These are phyloP conservation scores for Blumeriella jaapii DNA, from an alignment of 2,329 filamentous ascomycete genomes.

Conservation along the genomic window DNA sequence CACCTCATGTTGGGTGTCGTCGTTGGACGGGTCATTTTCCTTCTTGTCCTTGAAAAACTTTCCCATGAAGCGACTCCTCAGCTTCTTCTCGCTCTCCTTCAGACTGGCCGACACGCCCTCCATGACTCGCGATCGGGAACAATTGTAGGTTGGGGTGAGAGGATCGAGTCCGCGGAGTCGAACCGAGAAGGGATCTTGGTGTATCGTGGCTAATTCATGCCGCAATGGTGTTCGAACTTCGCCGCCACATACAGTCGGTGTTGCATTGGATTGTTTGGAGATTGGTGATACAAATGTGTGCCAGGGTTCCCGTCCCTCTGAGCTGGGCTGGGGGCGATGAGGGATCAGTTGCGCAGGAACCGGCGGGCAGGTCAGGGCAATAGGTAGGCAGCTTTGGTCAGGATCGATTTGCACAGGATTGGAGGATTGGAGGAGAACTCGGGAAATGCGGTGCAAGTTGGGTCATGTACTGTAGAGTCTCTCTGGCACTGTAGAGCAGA, in stretches of 20 bases:
- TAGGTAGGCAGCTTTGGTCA: too few relatives aligned
- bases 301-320: too few relatives aligned
- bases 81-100: constrained; percentile 23
- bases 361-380: too few relatives aligned
- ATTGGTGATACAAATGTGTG: neutral
- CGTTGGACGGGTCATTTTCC: constrained; percentile 20
- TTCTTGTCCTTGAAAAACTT: constrained; percentile 32
- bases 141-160: neutral
- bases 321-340: too few relatives aligned
- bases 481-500: too few relatives aligned
- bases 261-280: too few relatives aligned
- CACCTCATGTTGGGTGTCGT: constrained; percentile 31
- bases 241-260: constrained; percentile 1
- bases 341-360: too few relatives aligned
- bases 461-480: too few relatives aligned
- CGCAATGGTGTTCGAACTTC: neutral
- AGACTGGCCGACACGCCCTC: constrained; percentile 13
- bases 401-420: too few relatives aligned
- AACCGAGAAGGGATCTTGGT: constrained; percentile 4
- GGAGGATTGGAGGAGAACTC: too few relatives aligned
- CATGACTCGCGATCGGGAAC: constrained; percentile 14
- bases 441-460: too few relatives aligned
- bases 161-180: neutral
- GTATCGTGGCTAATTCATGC: neutral
- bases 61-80: constrained; percentile 43